A percentile compares a stretch with the other conserved stretches of the same genome.
Evolutionary conservation across 192 early-diverging fungal genomes (phyloP).

Genomic region (Entophlyctis helioformis): DNA sequence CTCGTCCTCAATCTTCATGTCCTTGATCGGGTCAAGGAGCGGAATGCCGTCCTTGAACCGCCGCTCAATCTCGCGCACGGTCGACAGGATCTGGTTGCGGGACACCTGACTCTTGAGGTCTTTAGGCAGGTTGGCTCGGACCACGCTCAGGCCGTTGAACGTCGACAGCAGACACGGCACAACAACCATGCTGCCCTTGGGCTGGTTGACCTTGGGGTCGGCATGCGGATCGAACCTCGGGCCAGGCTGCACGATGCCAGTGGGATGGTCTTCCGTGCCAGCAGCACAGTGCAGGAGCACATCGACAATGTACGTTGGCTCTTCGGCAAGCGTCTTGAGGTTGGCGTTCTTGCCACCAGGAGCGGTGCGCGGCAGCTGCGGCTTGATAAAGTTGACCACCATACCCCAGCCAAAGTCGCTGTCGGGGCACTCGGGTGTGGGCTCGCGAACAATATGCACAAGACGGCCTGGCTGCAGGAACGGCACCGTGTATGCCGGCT

Average conservation of each 20-base stretch:
- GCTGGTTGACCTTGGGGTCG: constrained; percentile 32
- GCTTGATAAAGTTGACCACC: constrained; percentile 50
- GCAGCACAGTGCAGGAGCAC: constrained; percentile 69
- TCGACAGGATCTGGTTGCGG: constrained; percentile 49
- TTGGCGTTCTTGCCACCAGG: constrained; percentile 5
- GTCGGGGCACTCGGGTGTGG: constrained; percentile 5
- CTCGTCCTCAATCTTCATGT: constrained; percentile 78
- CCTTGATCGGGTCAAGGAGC: constrained; percentile 75
- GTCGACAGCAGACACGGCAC: constrained; percentile 65
- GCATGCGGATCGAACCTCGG: too few species aligned
- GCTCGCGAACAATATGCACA: constrained; percentile 34
- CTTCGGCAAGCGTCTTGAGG: constrained; percentile 14
- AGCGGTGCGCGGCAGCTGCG: too few species aligned
- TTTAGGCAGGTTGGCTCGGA: constrained; percentile 63
- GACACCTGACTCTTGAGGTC: constrained; percentile 46
- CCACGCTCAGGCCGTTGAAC: constrained; percentile 60
- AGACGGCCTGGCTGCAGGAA: constrained; percentile 82
- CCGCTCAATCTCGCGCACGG: constrained; percentile 54
- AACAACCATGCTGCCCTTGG: constrained; percentile 55
- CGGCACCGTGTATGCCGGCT: constrained; percentile 68
- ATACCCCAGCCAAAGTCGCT: constrained; percentile 88
- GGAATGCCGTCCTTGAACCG: constrained; percentile 69
- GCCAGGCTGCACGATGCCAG: too few species aligned
- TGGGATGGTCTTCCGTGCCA: constrained; percentile 43
- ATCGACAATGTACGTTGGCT: constrained; percentile 67